Percentiles rank a stretch among this genome's conserved stretches.
phyloP scores from a whole-genome alignment of 352 stramenopile genomes.

The Phytophthora sp. region DNA sequence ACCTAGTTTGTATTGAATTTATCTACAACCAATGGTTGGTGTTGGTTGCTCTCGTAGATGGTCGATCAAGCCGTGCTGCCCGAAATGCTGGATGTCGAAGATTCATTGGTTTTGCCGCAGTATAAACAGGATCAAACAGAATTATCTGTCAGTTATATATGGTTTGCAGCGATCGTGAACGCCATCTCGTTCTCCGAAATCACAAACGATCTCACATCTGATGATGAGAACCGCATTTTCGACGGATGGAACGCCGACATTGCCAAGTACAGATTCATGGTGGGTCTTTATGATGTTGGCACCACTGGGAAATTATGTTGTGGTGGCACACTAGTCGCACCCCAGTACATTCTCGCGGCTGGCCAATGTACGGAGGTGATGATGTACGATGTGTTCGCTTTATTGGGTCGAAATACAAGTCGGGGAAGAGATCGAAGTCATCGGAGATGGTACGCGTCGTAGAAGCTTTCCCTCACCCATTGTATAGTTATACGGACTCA shows the following conservation, averaged over 20 bases:
- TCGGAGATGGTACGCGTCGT: conserved; percentile 7
- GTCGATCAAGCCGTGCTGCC: no score
- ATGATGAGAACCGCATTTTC: conserved; percentile 10
- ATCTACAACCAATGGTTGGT: no score
- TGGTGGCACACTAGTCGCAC: conserved; percentile 53
- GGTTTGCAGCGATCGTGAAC: no score
- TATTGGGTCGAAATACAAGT: conserved; percentile 1
- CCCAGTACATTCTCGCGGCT: conserved; percentile 63
- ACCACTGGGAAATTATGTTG: conserved; percentile 38
- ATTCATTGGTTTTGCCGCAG: no score
- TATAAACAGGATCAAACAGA: no score
- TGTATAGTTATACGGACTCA: background rate
- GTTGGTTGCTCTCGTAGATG: no score
- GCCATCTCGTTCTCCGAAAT: background rate
- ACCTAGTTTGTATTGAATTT: no score
- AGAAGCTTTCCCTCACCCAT: conserved; percentile 7
- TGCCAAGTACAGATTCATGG: conserved; percentile 1
- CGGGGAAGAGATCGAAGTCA: background rate
- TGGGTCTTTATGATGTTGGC: background rate
- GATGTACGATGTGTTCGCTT: conserved; percentile 1
- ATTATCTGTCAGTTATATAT: no score
- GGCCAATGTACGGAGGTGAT: conserved; percentile 53
- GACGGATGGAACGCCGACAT: background rate
- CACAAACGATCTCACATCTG: background rate
- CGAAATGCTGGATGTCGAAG: no score